Base-by-base conservation (phyloP, 129 eudicot genomes). In the Tanacetum coccineum region DNA sequence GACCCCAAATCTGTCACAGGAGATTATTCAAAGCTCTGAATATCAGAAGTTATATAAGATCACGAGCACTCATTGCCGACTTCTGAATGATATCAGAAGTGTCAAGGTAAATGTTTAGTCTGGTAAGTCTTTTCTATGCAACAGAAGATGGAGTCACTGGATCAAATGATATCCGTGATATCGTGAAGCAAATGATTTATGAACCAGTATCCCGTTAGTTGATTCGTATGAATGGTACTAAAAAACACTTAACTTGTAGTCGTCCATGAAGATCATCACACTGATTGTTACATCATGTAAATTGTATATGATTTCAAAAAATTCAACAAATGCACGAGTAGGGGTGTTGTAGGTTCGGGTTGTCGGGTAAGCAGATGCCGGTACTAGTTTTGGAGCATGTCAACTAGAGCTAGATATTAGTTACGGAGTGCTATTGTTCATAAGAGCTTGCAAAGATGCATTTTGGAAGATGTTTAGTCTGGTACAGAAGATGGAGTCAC, bases 31-130 rank as follows among this genome's bases (percentile, higher is more conserved):
- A 14, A 76, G 83, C 68, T 19, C 75, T 12, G 97, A 90, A 54
- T 60, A 55, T 19, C 75, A 66, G 19, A 77, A 62, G 17, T 84
- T 86, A 6, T 90, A 52, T 44, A 70, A 81, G 71, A 62, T 84
- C 26, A 49, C 84, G 85, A 86, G 97, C 73, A 90, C 83, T 59
- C 59, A 75, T 17, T 91, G 91, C 21, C 97, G 97, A 15, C 88
- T 90, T 9, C 62, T 81, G 47, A 90, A 90, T 74, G 97, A 90
- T 68, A 78, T 82, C 69, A 80, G 48, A 50, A 53, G 79, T 67
- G 80, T 72, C 62, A 76, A 84, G 88, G 97, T 89, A 82, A 13
- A 89, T 81, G 90, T 42, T 72, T 73, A 73, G 68, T 22, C 67
- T 81, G 15, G 9, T 83, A 40, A 82, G 83, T 70, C 71, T 62